Base-by-base conservation (phyloP, 805 yeast species). In the Myxozyma mucilagina region DNA sequence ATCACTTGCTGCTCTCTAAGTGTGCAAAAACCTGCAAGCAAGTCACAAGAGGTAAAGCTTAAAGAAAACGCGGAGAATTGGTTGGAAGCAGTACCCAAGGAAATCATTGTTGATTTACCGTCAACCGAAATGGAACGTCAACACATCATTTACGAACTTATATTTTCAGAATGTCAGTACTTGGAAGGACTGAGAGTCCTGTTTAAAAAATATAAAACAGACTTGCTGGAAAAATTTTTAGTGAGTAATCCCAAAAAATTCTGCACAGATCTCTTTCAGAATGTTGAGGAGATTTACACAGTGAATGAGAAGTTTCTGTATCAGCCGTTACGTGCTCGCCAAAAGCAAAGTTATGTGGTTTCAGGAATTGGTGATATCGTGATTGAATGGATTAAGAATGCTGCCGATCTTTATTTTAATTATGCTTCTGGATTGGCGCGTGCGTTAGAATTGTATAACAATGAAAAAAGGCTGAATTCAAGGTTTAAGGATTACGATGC, bases 91-190 rank as follows among this genome's bases (percentile, higher is more conserved):
- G 53, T 49, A 4, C 47, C 57, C 13, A 54, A 62, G 16, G 67
- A 60, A 2, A 66, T 35, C 32, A 48, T 42, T 41, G 47, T 11
- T 9, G 18, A 29, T 1, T 48, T 72, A 13, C 65, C 64, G n/a
- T 65, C 59, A 47, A 60, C 73, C 10, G 82, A 84, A 57, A 77
- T 84, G n/a, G 84, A 83, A 68, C 79, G 84, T 41, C 96, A 90
- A 71, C 86, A 89, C 58, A 84, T 86, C 59, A 80, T 89, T 3
- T 90, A 87, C 73, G 96, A 90, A 70, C 75, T 89, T 51, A 82
- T 90, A 34, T 78, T 84, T 58, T 81, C 84, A 50, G 96, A 89
- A 66, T 89, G 87, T 67, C 80, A 84, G 16, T 87, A 87, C 55
- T 80, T 89, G 29, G 84, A 82, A 52, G 80, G 89, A 69, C 86